Conservation (phyloP, 495 filamentous ascomycete species). For the Pyrenopolyporus hunteri region DNA sequence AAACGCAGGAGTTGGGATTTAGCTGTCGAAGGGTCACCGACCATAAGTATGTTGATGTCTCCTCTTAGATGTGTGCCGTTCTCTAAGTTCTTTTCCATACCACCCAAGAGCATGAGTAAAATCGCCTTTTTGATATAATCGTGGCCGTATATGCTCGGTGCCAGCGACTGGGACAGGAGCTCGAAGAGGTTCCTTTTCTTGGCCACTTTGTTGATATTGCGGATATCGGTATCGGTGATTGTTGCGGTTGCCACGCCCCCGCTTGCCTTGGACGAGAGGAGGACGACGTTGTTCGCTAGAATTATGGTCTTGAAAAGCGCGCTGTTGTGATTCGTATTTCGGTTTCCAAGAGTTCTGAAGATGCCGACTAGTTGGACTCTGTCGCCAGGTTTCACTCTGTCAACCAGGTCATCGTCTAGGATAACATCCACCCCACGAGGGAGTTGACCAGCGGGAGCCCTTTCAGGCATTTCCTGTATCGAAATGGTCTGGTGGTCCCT, state of each 20-base stretch:
- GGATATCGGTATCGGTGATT: constrained; percentile 97
- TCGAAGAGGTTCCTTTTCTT: constrained; percentile 97
- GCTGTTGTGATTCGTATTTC: constrained; percentile 84
- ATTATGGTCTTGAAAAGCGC: constrained; percentile 93
- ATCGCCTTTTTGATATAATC: constrained; percentile 99
- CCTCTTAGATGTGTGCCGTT: constrained; percentile 98
- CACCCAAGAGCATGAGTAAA: constrained; percentile 93
- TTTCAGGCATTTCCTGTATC: constrained; percentile 99
- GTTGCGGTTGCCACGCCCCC: constrained; percentile 90
- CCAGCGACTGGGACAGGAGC: constrained; percentile 90
- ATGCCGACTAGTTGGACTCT: constrained; percentile 95
- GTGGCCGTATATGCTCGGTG: constrained; percentile 97
- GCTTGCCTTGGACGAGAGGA: constrained; percentile 93
- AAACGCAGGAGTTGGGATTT: constrained; percentile 98
- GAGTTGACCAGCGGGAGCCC: constrained; percentile 93
- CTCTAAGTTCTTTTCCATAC: constrained; percentile 98
- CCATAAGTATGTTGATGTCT: constrained; percentile 99
- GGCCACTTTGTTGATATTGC: constrained; percentile 96
- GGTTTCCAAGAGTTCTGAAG: constrained; percentile 90
- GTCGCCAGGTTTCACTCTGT: constrained; percentile 93
- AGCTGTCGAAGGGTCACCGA: constrained; percentile 97
- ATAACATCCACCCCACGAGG: constrained; percentile 98
- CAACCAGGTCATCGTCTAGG: constrained; percentile 94
- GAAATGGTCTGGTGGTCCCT: constrained; percentile 97
- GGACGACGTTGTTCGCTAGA: constrained; percentile 92